Percentiles rank a stretch among this genome's conserved stretches.
phyloP scores from a whole-genome alignment of 345 rosid species.

The Gynandropsis gynandra region DNA sequence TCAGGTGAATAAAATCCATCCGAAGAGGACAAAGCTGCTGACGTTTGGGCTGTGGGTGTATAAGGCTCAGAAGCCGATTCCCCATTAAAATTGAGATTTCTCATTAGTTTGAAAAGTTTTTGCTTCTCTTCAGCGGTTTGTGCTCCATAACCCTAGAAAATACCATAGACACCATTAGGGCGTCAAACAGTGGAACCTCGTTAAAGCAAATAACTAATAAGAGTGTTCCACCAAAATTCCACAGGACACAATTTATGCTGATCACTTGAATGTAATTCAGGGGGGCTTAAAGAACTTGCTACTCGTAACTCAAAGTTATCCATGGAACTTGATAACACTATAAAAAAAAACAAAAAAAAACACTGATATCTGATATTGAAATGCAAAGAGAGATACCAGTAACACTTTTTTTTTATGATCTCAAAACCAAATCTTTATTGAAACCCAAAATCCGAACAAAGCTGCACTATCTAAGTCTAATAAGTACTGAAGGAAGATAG shows the following conservation, averaged over 20 bases:
- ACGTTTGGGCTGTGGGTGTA: conserved; percentile 56
- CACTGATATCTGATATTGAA: too few relatives aligned
- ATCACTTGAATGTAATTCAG: neutral
- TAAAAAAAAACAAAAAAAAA: neutral
- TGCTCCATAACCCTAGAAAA: conserved; percentile 77
- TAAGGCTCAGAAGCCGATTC: conserved; percentile 76
- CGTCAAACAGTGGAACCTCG: conserved; percentile 7
- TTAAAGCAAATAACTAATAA: neutral
- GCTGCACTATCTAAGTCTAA: neutral
- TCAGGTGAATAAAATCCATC: conserved; percentile 85
- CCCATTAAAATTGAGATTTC: conserved; percentile 88
- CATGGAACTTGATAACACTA: neutral
- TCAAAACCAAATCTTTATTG: neutral
- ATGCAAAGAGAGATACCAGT: too few relatives aligned
- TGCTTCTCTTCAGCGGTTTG: conserved; percentile 98
- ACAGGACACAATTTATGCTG: neutral
- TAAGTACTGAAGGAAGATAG: neutral
- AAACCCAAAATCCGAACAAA: neutral
- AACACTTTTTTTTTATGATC: neutral
- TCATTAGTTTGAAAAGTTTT: conserved; percentile 84
- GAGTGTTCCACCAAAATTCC: conserved; percentile 1
- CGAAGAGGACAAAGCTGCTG: conserved; percentile 47
- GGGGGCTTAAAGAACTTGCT: neutral
- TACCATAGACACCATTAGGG: conserved; percentile 16
- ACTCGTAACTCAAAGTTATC: neutral